Evolutionary conservation across 192 early-diverging fungal genomes (phyloP).

Genomic region (Thoreauomyces humboldtii): DNA sequence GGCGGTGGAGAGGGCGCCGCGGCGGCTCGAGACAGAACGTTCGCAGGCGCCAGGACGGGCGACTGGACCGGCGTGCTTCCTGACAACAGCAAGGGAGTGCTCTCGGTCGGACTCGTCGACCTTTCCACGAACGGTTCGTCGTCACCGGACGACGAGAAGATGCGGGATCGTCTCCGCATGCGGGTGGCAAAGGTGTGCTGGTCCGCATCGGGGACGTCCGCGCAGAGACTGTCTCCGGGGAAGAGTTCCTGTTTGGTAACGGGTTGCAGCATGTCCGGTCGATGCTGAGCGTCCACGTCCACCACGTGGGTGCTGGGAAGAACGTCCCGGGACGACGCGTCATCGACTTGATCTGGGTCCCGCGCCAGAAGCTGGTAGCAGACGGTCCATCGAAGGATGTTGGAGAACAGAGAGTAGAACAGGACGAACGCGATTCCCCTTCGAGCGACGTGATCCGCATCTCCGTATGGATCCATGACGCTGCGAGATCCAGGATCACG

Average conservation of each 20-base stretch:
- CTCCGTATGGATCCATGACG: slow-evolving; percentile 7
- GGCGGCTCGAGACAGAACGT: no score
- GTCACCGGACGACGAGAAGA: no score
- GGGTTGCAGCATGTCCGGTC: not conserved
- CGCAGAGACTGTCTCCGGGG: slow-evolving; percentile 12
- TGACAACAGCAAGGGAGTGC: not conserved
- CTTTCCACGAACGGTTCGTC: no score
- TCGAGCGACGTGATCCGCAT: slow-evolving; percentile 19
- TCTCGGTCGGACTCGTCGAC: not conserved
- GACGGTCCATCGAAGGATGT: slow-evolving; percentile 76
- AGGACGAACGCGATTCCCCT: slow-evolving; percentile 61
- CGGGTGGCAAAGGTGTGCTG: not conserved
- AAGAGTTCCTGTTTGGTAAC: not conserved
- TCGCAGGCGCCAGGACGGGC: no score
- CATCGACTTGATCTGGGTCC: not conserved
- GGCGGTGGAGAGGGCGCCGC: no score
- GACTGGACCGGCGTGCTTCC: no score
- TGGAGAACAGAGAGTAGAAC: slow-evolving; percentile 76
- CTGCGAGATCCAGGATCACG: slow-evolving; percentile 18
- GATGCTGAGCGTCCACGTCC: not conserved
- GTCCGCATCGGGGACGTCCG: not conserved
- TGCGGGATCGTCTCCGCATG: not conserved
- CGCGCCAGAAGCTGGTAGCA: slow-evolving; percentile 41
- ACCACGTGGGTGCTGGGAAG: not conserved
- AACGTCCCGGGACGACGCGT: slow-evolving; percentile 10